Evolutionary conservation across 2,329 filamentous ascomycete species (phyloP), one percentile per base, ranked within the genome.

Genomic region (Mollisiaceae sp.): DNA sequence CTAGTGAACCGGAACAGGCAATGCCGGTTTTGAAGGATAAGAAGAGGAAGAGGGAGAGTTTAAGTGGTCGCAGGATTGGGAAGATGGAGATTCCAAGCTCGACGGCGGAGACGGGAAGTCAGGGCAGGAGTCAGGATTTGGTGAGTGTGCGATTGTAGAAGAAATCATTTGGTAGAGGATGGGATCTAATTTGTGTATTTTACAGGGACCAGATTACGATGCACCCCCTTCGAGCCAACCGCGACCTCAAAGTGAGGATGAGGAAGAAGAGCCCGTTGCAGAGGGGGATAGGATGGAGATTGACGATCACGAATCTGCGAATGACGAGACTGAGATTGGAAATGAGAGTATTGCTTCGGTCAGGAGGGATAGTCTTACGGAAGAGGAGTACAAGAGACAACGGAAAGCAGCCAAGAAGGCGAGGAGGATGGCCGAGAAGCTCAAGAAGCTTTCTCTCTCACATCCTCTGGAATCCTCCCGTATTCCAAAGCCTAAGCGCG

Each of bases 11-110:
- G 18, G 35, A 39, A 12, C 36, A 43, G 54, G 52, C 27, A 41
- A 55, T 36, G 38, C 50, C 38, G 45, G 18, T 20, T 27, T 4
- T 39, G 8, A 18, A 35, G 36, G 58, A 43, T 43, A 43, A 24
- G 56, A 56, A 59, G 38, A 50, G 45, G 55, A 60, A 58, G 58
- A 61, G 60, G 52, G 50, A 43, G n/a, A 8, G 43, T 22, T 9
- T 41, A 2, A 41, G 12, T 41, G 38, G 38, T 4, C 4, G 38
- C 12, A 41, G 15, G 38, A 41, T 41, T 41, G 54, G 54, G 27
- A 38, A 57, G 35, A 20, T 18, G n/a, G 54, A 57, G 54, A 57
- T 57, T 35, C 54, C n/a, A 18, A 27, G 24, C n/a, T 52, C 47
- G 4, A 20, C 38, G 11, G 38, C n/a, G n/a, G n/a, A 55, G 22